Base-by-base conservation (phyloP, 140 eudicot genomes). In the Erigeron philadelphicus region DNA sequence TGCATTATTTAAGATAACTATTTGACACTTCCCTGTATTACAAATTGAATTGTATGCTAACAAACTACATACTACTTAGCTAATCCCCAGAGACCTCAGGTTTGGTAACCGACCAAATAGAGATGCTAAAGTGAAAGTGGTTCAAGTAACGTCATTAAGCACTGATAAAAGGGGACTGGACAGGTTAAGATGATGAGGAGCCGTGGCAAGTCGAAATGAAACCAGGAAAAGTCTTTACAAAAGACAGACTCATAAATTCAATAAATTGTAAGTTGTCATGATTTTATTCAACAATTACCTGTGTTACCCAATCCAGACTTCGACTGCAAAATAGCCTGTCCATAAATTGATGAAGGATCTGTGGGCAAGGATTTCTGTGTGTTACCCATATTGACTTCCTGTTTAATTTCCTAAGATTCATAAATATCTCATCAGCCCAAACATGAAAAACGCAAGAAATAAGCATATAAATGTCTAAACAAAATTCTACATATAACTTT, bases 241-340 rank as follows among this genome's bases (percentile, higher is more conserved):
- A n/a, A 63, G 56, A 64, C n/a, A 56, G 44, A 41, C 55, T 21
- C 55, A 11, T 19, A 17, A 31, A 31, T 31, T 31, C 38, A 31
- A 2, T 31, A 31, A 31, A 31, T 31, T 31, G 38, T 31, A 31
- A 31, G 38, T 31, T 31, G 38, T 31, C 38, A 31, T 31, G 38
- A 56, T 6, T 17, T 58, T 35, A 35, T 35, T 65, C 4, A 71
- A 71, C 42, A 55, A 47, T 71, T 81, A 92, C 98, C 98, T 76
- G 90, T 80, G 79, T 80, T 79, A 45, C 95, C 87, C 61, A 92
- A 76, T 68, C 98, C 98, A 71, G 98, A 86, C 65, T 92, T 92
- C 55, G 98, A 88, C 77, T 92, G 98, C 73, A 92, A 81, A 86
- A 92, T 88, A 13, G 98, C 90, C 75, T 88, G 98, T 54, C 98